phyloP scores from a whole-genome alignment of 2,329 filamentous ascomycete species.

The Microdochium nivale region DNA sequence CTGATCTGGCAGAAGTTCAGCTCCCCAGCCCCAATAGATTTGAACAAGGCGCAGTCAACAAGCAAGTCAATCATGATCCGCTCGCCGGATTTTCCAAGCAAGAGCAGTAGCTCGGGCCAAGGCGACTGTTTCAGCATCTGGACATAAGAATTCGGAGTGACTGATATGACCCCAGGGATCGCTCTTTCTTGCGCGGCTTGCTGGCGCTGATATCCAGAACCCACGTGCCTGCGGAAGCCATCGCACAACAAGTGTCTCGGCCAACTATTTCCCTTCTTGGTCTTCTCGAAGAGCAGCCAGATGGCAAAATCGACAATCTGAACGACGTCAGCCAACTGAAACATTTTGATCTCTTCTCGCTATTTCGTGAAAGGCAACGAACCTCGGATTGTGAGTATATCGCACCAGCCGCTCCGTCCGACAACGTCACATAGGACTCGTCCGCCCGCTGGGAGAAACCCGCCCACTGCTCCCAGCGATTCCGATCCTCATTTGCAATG shows the following conservation, averaged over 20 bases:
- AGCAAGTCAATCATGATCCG: slow-evolving; percentile 70
- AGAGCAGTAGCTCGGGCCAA: slow-evolving; percentile 67
- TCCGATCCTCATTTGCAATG: slow-evolving; percentile 8
- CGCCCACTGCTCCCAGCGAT: slow-evolving; percentile 46
- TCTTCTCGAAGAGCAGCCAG: slow-evolving; percentile 64
- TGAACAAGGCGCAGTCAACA: slow-evolving; percentile 69
- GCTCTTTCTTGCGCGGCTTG: slow-evolving; percentile 20
- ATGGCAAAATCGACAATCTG: slow-evolving; percentile 72
- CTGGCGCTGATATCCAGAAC: slow-evolving; percentile 15
- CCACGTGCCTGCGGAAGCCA: slow-evolving; percentile 55
- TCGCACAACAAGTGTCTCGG: slow-evolving; percentile 75
- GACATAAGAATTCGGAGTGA: slow-evolving; percentile 63
- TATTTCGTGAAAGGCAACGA: slow-evolving; percentile 13
- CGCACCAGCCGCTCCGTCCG: slow-evolving; percentile 32
- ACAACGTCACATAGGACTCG: slow-evolving; percentile 45
- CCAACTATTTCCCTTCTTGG: slow-evolving; percentile 33
- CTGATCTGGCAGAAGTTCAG: slow-evolving; percentile 72
- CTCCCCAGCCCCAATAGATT: slow-evolving; percentile 46
- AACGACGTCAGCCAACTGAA: slow-evolving; percentile 6
- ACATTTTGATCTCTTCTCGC: slow-evolving; percentile 3
- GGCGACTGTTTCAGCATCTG: slow-evolving; percentile 56
- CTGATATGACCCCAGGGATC: slow-evolving; percentile 58
- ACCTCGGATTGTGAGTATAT: slow-evolving; percentile 58
- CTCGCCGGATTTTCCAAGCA: slow-evolving; percentile 70
- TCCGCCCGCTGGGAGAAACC: slow-evolving; percentile 55